These are phyloP conservation scores for Clarireedia monteithiana DNA, from an alignment of 2,329 filamentous ascomycete species.

Conservation along the genomic window DNA sequence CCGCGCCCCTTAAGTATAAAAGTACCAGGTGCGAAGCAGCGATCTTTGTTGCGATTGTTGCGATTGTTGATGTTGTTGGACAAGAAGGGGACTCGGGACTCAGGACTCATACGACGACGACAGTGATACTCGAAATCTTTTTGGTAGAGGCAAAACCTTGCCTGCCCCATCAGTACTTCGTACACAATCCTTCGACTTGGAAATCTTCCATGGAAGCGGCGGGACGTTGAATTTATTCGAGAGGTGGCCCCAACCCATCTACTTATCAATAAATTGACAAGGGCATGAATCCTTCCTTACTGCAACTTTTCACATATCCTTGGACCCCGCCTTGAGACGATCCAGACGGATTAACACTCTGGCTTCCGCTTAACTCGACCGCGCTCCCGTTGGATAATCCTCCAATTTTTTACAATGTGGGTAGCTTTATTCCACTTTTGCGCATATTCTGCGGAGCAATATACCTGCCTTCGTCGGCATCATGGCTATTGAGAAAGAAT, in stretches of 20 bases:
- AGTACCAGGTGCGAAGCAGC: not conserved
- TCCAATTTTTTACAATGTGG: slow-evolving; percentile 3
- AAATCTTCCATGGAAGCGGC: not conserved
- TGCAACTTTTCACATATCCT: not conserved
- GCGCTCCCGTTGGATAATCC: not conserved
- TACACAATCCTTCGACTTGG: not conserved
- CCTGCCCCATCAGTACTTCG: not conserved
- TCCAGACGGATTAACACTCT: slow-evolving; percentile 3
- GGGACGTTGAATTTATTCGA: not conserved
- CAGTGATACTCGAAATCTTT: no score
- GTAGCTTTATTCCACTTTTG: slow-evolving; percentile 6
- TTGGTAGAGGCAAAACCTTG: not conserved
- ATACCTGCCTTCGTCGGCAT: not conserved
- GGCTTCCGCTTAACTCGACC: slow-evolving; percentile 2
- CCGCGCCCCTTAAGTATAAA: not conserved
- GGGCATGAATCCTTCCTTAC: slow-evolving; percentile 7
- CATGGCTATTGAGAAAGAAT: not conserved
- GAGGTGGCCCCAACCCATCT: not conserved
- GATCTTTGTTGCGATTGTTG: not conserved
- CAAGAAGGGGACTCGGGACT: no score
- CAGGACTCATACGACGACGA: no score
- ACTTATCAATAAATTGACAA: slow-evolving; percentile 7
- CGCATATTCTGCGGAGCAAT: not conserved
- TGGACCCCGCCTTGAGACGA: slow-evolving; percentile 5
- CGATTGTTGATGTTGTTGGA: no score